Conservation (phyloP, 192 early-diverging fungal genomes). For the Podila clonocystis region DNA sequence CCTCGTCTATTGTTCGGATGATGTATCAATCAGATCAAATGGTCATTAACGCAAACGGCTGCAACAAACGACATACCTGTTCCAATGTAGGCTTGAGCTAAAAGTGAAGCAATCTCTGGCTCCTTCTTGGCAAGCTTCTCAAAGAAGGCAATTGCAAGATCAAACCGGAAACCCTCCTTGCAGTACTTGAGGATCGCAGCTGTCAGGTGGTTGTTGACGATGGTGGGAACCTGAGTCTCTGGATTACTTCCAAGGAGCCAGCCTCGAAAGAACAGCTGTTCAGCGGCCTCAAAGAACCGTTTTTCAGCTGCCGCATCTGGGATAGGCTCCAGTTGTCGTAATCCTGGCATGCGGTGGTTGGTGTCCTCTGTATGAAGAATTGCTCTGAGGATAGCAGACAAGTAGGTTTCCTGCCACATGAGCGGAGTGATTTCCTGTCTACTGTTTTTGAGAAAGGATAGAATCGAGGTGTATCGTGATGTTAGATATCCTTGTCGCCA, state of each 20-base stretch:
- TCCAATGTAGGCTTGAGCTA: constrained; percentile 83
- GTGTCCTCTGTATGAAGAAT: constrained; percentile 91
- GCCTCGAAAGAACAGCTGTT: constrained; percentile 86
- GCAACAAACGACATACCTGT: constrained; percentile 31
- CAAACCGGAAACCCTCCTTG: constrained; percentile 81
- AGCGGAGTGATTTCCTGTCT: constrained; percentile 76
- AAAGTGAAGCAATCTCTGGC: constrained; percentile 88
- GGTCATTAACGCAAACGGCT: too few species aligned
- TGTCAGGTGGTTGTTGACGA: constrained; percentile 87
- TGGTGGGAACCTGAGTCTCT: constrained; percentile 93
- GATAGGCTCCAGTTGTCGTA: constrained; percentile 91
- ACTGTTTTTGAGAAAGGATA: neutral
- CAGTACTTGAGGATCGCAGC: constrained; percentile 94
- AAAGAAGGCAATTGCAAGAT: constrained; percentile 84
- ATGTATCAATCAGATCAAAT: neutral
- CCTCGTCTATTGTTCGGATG: constrained; percentile 75
- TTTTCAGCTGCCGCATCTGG: constrained; percentile 78
- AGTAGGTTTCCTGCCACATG: constrained; percentile 92
- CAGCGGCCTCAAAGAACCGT: constrained; percentile 85
- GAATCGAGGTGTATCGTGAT: neutral
- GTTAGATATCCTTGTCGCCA: neutral
- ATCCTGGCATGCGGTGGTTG: constrained; percentile 85
- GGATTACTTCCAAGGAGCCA: constrained; percentile 95
- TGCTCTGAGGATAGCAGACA: constrained; percentile 91
- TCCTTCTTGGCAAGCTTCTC: constrained; percentile 78